Conservation (phyloP, 1,139 yeast genomes). For the Torulaspora globosa region DNA sequence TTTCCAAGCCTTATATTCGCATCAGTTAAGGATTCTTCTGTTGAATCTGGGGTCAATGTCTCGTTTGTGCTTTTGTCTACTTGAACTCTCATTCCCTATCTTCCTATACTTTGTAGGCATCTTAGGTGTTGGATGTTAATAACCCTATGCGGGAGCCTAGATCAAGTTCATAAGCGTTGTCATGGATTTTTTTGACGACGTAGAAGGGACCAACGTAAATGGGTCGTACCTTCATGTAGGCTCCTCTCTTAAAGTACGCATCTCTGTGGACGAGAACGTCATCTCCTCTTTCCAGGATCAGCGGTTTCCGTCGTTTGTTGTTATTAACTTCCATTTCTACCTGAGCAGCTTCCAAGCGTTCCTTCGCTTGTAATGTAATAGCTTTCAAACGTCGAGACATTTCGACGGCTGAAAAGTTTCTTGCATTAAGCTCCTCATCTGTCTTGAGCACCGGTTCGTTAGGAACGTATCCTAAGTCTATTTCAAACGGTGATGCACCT, state of each 20-base stretch:
- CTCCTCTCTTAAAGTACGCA: no score
- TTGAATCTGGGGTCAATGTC: slow-evolving; percentile 9
- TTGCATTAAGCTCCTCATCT: not conserved
- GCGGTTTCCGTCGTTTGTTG: not conserved
- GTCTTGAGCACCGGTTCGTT: not conserved
- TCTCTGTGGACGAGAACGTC: not conserved
- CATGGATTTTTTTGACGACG: not conserved
- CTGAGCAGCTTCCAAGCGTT: not conserved
- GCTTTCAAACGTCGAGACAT: not conserved
- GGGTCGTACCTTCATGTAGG: no score
- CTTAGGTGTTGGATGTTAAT: not conserved
- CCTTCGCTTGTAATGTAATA: not conserved
- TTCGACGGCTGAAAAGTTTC: not conserved
- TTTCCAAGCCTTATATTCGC: no score
- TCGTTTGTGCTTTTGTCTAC: slow-evolving; percentile 38
- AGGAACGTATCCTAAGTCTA: not conserved
- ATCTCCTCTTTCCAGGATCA: not conserved
- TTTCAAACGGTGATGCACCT: not conserved
- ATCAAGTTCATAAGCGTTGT: not conserved
- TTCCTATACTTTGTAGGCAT: slow-evolving; percentile 83
- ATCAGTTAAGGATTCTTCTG: slow-evolving; percentile 29
- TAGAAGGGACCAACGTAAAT: not conserved
- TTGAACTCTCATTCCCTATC: slow-evolving; percentile 59
- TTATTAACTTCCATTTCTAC: not conserved
- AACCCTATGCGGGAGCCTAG: not conserved